phyloP scores from a whole-genome alignment of 2,329 filamentous ascomycete genomes.

The Cadophora gregata region DNA sequence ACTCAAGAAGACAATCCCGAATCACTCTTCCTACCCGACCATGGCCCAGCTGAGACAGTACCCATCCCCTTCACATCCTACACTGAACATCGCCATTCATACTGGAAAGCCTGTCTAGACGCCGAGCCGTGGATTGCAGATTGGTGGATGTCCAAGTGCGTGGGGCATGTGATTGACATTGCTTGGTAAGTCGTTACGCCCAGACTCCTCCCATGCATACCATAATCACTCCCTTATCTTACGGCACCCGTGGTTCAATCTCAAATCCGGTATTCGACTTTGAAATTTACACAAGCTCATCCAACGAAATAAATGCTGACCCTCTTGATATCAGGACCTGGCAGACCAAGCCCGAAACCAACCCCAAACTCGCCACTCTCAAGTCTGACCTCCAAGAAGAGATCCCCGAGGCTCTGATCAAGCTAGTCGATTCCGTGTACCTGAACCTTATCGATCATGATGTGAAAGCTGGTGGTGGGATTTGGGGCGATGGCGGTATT shows the following conservation, averaged over 20 bases:
- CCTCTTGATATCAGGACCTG: neutral
- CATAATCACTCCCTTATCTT: too few relatives aligned
- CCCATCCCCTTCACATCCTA: conserved; percentile 7
- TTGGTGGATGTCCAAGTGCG: neutral
- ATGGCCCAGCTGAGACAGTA: neutral
- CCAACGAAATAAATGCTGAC: too few relatives aligned
- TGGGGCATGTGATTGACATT: neutral
- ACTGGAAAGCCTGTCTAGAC: neutral
- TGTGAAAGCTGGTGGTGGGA: neutral
- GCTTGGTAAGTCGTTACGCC: neutral
- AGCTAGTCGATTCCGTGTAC: neutral
- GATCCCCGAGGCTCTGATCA: neutral
- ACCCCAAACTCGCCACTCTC: neutral
- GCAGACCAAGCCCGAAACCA: neutral
- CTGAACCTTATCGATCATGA: neutral
- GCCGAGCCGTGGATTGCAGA: neutral
- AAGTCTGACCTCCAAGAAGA: neutral
- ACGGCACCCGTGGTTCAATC: too few relatives aligned
- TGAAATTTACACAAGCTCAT: too few relatives aligned
- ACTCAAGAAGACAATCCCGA: neutral
- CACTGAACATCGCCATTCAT: neutral
- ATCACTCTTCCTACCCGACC: neutral
- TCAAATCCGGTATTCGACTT: too few relatives aligned
- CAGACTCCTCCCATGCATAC: neutral
- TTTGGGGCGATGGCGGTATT: neutral